Percentiles rank a stretch among this genome's conserved stretches.
Evolutionary conservation across 441 rosid genomes (phyloP).

Genomic region (Populus trichocarpa): DNA sequence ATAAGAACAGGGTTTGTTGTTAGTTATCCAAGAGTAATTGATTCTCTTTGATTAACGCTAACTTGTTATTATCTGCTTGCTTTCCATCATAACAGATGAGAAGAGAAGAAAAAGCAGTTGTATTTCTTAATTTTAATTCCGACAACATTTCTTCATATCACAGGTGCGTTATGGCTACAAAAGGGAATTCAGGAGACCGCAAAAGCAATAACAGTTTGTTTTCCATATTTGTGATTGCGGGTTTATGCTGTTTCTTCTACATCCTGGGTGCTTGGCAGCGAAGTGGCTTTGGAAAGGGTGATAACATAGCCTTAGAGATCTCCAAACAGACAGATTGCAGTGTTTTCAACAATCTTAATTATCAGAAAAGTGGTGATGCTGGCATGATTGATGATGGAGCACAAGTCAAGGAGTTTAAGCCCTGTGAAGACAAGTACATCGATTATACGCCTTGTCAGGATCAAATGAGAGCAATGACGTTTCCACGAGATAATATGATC

Average conservation of each 20-base stretch:
- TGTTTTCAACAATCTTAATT: slow-evolving; percentile 54
- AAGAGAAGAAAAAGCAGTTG: background rate
- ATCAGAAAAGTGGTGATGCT: slow-evolving; percentile 66
- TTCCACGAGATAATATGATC: slow-evolving; percentile 87
- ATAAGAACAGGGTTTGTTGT: background rate
- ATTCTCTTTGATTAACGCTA: too few species aligned
- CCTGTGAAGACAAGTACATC: slow-evolving; percentile 53
- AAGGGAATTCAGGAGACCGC: slow-evolving; percentile 57
- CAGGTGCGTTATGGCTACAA: slow-evolving; percentile 56
- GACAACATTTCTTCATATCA: background rate
- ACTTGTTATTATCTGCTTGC: background rate
- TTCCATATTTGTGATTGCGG: slow-evolving; percentile 59
- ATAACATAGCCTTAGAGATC: slow-evolving; percentile 69
- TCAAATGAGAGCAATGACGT: slow-evolving; percentile 88
- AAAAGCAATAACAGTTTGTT: slow-evolving; percentile 60
- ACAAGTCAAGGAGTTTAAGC: slow-evolving; percentile 50
- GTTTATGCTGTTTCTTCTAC: slow-evolving; percentile 81
- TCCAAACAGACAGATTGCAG: slow-evolving; percentile 74
- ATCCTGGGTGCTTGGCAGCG: slow-evolving; percentile 92
- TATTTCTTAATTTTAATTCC: background rate
- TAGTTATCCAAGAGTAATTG: background rate
- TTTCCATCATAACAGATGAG: background rate
- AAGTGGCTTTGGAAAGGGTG: slow-evolving; percentile 97
- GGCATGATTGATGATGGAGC: slow-evolving; percentile 37
- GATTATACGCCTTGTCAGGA: slow-evolving; percentile 98